Evolutionary conservation across 2,329 filamentous ascomycete genomes (phyloP).

Genomic region (Lecanicillium sp.): DNA sequence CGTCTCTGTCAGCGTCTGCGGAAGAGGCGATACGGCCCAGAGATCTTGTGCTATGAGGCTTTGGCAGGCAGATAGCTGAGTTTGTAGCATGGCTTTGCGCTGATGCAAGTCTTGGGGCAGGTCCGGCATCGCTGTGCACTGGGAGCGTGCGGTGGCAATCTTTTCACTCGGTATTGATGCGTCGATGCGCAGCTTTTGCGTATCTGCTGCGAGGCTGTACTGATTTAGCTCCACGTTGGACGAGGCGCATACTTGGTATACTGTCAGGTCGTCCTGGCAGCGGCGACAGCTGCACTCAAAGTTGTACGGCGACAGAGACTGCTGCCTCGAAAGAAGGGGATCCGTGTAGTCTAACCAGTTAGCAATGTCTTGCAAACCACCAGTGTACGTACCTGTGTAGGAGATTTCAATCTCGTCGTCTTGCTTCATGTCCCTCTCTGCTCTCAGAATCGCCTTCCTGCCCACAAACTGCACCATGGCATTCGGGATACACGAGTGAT

Average conservation of each 20-base stretch:
- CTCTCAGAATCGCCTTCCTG: slow-evolving; percentile 41
- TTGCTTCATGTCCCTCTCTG: slow-evolving; percentile 37
- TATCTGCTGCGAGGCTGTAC: slow-evolving; percentile 28
- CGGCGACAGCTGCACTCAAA: slow-evolving; percentile 45
- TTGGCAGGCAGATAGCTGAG: slow-evolving; percentile 17
- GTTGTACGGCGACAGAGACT: slow-evolving; percentile 39
- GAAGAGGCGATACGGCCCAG: slow-evolving; percentile 44
- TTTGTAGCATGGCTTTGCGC: slow-evolving; percentile 13
- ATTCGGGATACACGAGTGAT: slow-evolving; percentile 56
- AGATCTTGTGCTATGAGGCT: slow-evolving; percentile 19
- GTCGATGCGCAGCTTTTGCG: slow-evolving; percentile 23
- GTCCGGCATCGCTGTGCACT: slow-evolving; percentile 16
- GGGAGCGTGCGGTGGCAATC: slow-evolving; percentile 13
- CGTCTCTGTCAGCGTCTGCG: slow-evolving; percentile 35
- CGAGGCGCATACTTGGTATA: slow-evolving; percentile 42
- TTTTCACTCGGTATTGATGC: slow-evolving; percentile 12
- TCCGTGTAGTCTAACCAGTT: slow-evolving; percentile 36
- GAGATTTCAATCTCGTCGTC: slow-evolving; percentile 54
- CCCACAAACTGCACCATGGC: slow-evolving; percentile 49
- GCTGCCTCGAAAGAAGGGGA: slow-evolving; percentile 32
- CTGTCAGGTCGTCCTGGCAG: slow-evolving; percentile 42
- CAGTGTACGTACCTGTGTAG: slow-evolving; percentile 51
- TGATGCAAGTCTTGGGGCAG: slow-evolving; percentile 18
- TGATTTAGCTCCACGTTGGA: slow-evolving; percentile 35
- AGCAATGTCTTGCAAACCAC: no score